phyloP scores from a whole-genome alignment of 495 filamentous ascomycete genomes.

The Aspergillus wentii region DNA sequence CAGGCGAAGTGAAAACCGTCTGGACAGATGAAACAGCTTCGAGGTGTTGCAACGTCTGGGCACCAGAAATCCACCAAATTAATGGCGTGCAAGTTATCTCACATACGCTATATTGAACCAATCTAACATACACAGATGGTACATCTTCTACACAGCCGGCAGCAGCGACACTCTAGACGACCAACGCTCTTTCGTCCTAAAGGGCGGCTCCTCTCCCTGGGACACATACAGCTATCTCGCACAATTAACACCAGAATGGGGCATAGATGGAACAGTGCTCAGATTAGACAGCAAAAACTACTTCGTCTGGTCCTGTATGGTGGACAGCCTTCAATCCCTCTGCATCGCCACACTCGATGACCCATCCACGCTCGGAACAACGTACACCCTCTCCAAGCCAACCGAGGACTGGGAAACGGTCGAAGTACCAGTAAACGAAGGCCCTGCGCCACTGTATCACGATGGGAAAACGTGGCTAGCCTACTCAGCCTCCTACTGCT shows the following conservation, averaged over 20 bases:
- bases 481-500: slow-evolving; percentile 7
- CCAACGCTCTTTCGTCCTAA: slow-evolving; percentile 10
- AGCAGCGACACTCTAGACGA: slow-evolving; percentile 8
- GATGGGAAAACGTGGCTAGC: slow-evolving; percentile 6
- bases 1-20: slow-evolving; percentile 34
- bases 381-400: slow-evolving; percentile 5
- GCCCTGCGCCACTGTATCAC: slow-evolving; percentile 7
- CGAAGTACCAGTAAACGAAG: slow-evolving; percentile 4
- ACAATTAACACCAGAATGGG: slow-evolving; percentile 7
- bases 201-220: slow-evolving; percentile 7
- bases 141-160: slow-evolving; percentile 14
- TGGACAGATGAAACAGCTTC: slow-evolving; percentile 29
- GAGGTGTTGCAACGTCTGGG: slow-evolving; percentile 45
- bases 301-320: slow-evolving; percentile 9
- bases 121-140: slow-evolving; percentile 7
- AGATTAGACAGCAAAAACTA: slow-evolving; percentile 2
- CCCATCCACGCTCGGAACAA: slow-evolving; percentile 5
- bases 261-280: slow-evolving; percentile 6
- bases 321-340: slow-evolving; percentile 4
- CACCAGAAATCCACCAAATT: slow-evolving; percentile 46
- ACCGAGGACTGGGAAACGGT: slow-evolving; percentile 8
- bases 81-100: slow-evolving; percentile 26
- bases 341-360: slow-evolving; percentile 7
- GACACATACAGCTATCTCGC: slow-evolving; percentile 7
- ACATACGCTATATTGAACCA: too few relatives aligned